Percentiles rank a stretch among this genome's conserved stretches.
Conservation (phyloP, 73 alveolate genomes). For the Tetrahymena elliotti region DNA sequence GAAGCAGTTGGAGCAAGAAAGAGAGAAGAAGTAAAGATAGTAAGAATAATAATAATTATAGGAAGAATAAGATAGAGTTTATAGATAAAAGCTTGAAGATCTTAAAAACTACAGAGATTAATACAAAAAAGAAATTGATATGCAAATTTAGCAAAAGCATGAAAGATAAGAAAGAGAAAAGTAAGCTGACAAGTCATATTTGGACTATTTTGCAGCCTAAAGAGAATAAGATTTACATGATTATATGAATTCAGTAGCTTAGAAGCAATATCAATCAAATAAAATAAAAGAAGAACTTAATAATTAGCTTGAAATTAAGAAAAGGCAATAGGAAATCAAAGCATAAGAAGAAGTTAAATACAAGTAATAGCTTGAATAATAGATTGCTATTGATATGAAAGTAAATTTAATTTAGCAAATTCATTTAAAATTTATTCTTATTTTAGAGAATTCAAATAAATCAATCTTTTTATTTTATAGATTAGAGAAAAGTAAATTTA, state of each 20-base stretch:
- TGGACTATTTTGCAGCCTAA: background rate
- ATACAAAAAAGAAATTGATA: background rate
- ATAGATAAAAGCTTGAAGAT: background rate
- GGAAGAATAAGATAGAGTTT: background rate
- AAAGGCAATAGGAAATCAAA: background rate
- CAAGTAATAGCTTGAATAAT: background rate
- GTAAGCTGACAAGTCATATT: background rate
- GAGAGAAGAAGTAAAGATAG: background rate
- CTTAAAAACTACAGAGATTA: background rate
- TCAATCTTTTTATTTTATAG: background rate
- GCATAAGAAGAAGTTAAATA: background rate
- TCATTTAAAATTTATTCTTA: background rate
- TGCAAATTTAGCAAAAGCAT: background rate
- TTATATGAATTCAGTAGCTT: background rate
- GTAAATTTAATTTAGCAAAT: background rate
- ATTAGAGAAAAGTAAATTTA: background rate
- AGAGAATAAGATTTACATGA: background rate
- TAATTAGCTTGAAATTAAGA: background rate
- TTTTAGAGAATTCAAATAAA: background rate
- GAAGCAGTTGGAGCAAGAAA: background rate
- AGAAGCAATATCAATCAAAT: background rate
- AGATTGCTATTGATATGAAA: background rate
- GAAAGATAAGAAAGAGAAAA: background rate
- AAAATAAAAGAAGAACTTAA: background rate
- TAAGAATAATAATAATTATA: background rate